Conservation (phyloP, 805 yeast genomes). For the Pichia exigua region DNA sequence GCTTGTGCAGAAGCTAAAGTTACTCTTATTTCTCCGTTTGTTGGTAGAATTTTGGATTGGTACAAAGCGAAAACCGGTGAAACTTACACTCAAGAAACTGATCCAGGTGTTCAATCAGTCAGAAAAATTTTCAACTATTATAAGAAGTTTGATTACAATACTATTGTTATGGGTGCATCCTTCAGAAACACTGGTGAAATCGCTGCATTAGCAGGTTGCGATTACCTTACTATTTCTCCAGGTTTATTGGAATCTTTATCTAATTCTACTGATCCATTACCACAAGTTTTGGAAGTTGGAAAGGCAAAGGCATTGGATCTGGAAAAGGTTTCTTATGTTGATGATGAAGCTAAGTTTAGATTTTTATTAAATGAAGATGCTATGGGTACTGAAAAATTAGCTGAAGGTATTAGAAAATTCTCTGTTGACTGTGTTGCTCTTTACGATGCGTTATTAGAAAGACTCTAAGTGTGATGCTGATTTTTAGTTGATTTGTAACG, state of each 20-base stretch:
- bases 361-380: constrained; percentile 89
- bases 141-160: constrained; percentile 92
- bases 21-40: constrained; percentile 96
- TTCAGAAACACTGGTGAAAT: constrained; percentile 97
- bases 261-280: constrained; percentile 72
- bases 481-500: background rate
- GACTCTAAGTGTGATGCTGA: constrained; percentile 17
- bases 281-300: constrained; percentile 68
- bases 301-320: constrained; percentile 48
- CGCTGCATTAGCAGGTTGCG: constrained; percentile 95
- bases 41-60: constrained; percentile 98
- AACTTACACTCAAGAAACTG: constrained; percentile 68
- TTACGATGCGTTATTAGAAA: constrained; percentile 55
- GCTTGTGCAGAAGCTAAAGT: constrained; percentile 98
- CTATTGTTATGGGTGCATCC: constrained; percentile 99
- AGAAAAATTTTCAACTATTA: constrained; percentile 89
- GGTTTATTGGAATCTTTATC: constrained; percentile 79
- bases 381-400: constrained; percentile 95
- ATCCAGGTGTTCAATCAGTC: constrained; percentile 96
- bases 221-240: constrained; percentile 93
- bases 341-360: constrained; percentile 88
- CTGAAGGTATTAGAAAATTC: constrained; percentile 97
- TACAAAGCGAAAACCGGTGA: constrained; percentile 91
- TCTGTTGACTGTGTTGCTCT: constrained; percentile 88
- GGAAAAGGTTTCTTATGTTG: constrained; percentile 70